phyloP scores from a whole-genome alignment of 345 rosid species.

The Acer campestre region DNA sequence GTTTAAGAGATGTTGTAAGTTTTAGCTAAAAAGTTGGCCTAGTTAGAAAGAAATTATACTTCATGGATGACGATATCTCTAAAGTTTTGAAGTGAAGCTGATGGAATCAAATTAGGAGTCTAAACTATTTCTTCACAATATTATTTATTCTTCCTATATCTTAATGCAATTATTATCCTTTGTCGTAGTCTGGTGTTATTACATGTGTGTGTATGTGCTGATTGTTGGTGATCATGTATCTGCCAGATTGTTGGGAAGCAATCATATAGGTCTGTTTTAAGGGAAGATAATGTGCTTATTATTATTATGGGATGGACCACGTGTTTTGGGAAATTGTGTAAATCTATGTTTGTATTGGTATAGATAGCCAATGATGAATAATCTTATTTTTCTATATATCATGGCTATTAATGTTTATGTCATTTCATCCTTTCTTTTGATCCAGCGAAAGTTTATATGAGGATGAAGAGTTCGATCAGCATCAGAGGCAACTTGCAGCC shows the following conservation, averaged over 20 bases:
- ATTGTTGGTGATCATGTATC: neutral
- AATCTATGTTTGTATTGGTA: neutral
- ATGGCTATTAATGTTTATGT: neutral
- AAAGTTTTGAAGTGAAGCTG: neutral
- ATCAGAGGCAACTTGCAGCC: conserved; percentile 95
- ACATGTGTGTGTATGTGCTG: neutral
- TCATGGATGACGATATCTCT: neutral
- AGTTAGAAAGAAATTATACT: neutral
- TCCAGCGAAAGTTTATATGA: conserved; percentile 92
- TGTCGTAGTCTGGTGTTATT: neutral
- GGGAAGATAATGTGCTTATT: neutral
- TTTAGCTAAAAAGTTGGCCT: neutral
- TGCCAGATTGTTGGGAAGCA: neutral
- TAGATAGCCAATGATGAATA: neutral
- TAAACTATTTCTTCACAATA: neutral
- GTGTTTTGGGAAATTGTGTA: neutral
- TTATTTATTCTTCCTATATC: neutral
- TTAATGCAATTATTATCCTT: neutral
- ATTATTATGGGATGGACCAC: neutral
- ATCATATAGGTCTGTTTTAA: neutral
- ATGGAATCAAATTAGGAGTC: neutral
- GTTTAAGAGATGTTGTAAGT: neutral
- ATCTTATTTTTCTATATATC: neutral
- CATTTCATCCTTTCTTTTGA: conserved; percentile 10
- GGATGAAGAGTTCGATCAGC: conserved; percentile 92